phyloP scores from a whole-genome alignment of 2,329 filamentous ascomycete genomes.

The Fusarium lateritium region DNA sequence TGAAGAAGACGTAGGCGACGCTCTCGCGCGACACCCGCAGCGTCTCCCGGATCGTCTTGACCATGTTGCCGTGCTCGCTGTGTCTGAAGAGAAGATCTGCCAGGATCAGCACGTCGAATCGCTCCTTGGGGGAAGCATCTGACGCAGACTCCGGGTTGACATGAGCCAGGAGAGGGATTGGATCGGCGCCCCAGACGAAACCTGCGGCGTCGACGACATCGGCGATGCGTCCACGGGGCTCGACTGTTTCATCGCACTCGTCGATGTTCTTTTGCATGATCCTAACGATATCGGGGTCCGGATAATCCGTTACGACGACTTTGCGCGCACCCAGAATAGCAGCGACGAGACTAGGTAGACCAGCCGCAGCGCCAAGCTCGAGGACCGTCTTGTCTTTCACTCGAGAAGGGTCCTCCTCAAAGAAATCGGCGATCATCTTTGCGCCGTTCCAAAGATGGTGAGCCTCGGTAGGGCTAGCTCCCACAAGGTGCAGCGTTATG shows the following conservation, averaged over 20 bases:
- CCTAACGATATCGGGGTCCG: conserved; percentile 84
- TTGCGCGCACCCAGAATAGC: conserved; percentile 78
- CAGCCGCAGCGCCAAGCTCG: conserved; percentile 91
- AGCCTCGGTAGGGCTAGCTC: conserved; percentile 90
- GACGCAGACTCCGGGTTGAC: conserved; percentile 57
- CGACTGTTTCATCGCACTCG: conserved; percentile 61
- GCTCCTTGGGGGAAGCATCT: conserved; percentile 44
- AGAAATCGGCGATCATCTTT: conserved; percentile 81
- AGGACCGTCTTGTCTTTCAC: conserved; percentile 80
- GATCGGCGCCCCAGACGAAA: conserved; percentile 85
- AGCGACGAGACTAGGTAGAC: conserved; percentile 84
- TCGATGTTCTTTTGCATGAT: conserved; percentile 85
- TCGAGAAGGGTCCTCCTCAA: conserved; percentile 77
- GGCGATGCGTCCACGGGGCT: conserved; percentile 51
- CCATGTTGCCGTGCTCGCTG: conserved; percentile 84
- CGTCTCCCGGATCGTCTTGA: conserved; percentile 78
- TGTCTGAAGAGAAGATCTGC: conserved; percentile 94
- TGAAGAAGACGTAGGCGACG: conserved; percentile 90
- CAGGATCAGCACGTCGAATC: conserved; percentile 87
- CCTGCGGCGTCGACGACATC: conserved; percentile 72
- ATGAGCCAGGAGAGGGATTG: conserved; percentile 70
- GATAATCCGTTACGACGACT: conserved; percentile 90
- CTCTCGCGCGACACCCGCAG: conserved; percentile 70
- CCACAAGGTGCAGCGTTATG: conserved; percentile 83
- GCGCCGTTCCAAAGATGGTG: conserved; percentile 94